Base-by-base conservation (phyloP, 2,329 filamentous ascomycete species). In the Pleochaeta shiraiana region DNA sequence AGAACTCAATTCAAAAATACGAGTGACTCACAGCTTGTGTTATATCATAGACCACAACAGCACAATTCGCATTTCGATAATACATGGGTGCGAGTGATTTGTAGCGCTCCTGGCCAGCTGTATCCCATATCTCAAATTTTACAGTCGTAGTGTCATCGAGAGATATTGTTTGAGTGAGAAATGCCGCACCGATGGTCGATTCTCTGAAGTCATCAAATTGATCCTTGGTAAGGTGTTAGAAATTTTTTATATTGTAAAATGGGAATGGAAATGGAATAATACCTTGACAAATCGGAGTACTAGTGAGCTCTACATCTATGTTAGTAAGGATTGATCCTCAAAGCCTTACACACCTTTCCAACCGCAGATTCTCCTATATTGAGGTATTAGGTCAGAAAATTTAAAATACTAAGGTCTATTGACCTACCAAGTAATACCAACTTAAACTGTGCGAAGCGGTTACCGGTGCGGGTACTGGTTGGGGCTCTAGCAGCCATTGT, bases 71-170 rank as follows among this genome's bases (percentile, higher is more conserved):
- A 75, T 98, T 98, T 72, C 95, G 82, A 79, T 98, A 98, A 81
- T 98, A 98, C 93, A 98, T 98, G 71, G 93, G 93, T 37, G 93
- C 93, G 69, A 98, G 81, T 14, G 93, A 97, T 81, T 97, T 97
- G 83, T 97, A 98, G 73, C 95, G 85, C 78, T 98, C 93, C 78
- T 98, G 93, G 68, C 93, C 93, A 68, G 93, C 93, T 11, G 93
- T 98, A 77, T 96, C 91, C 91, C 93, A 98, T 74, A 98, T 98
- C 78, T 98, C 93, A 74, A 98, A 98, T 80, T 98, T 98, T 77
- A 98, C 92, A 65, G 93, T 98, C 66, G 93, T 97, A 77, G 85
- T 93, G 74, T 97, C 93, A 75, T 97, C 92, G 76, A 98, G 87
- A 65, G 92, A 92, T 75, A 98, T 96, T 70, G 93, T 98, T 78